These are phyloP conservation scores for Dryadomyces quercivorus DNA, from an alignment of 2,329 filamentous ascomycete genomes.

Conservation along the genomic window DNA sequence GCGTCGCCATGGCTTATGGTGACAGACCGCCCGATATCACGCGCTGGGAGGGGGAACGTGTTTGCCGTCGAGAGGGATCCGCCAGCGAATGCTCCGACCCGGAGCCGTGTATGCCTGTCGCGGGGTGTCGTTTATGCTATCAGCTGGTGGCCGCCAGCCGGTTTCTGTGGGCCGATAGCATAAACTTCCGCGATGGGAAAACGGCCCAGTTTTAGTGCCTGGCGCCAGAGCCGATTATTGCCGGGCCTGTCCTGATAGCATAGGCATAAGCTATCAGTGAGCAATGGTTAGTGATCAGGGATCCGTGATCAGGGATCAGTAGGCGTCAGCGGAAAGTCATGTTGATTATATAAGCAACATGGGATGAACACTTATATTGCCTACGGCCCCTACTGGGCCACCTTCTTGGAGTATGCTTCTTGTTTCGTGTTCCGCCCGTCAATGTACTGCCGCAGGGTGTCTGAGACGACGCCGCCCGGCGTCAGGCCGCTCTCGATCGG, in stretches of 20 bases:
- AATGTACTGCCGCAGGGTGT: slow-evolving; percentile 4
- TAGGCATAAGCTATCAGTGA: too few species aligned
- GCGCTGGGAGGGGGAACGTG: neutral
- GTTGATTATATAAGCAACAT: neutral
- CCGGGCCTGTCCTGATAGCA: too few species aligned
- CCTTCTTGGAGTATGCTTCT: slow-evolving; percentile 2
- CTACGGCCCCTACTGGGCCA: neutral
- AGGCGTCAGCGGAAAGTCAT: too few species aligned
- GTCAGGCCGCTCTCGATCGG: slow-evolving; percentile 10
- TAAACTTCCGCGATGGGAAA: neutral
- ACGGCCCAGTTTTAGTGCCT: neutral
- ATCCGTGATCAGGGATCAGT: too few species aligned
- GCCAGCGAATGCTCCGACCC: too few species aligned
- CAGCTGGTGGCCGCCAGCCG: too few species aligned
- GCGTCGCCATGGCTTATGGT: slow-evolving; percentile 7
- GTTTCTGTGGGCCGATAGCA: neutral
- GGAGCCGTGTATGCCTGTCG: too few species aligned
- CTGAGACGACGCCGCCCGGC: slow-evolving; percentile 4
- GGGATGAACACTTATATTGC: neutral
- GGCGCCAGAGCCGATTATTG: too few species aligned
- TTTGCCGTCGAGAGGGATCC: neutral
- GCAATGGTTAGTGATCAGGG: too few species aligned
- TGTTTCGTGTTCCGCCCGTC: slow-evolving; percentile 5
- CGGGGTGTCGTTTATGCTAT: neutral
- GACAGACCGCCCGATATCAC: neutral